Evolutionary conservation across 768 basidiomycete genomes (phyloP).

Genomic region (Tremella mesenterica): DNA sequence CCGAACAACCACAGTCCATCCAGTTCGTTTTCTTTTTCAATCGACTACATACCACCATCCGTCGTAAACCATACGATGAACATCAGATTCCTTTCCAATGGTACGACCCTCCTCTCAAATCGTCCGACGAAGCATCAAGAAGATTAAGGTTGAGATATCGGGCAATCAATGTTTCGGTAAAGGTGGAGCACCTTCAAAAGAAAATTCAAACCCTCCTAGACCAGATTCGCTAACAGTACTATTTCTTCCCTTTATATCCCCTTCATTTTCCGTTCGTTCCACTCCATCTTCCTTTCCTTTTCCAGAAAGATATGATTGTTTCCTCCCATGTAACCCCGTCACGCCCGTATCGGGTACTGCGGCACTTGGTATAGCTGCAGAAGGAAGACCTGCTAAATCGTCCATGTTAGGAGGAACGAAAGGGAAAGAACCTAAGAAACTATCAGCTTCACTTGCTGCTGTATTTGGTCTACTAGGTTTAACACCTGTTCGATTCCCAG

Average conservation of each 20-base stretch:
- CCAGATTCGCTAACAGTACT: conserved; percentile 32
- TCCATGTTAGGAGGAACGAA: conserved; percentile 29
- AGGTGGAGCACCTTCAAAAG: conserved; percentile 16
- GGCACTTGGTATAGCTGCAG: conserved; percentile 4
- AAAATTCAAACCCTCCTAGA: conserved; percentile 36
- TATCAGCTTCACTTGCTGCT: conserved; percentile 24
- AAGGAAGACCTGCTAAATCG: conserved; percentile 23
- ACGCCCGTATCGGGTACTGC: conserved; percentile 1
- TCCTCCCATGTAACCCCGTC: background rate
- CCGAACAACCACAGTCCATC: too few species aligned
- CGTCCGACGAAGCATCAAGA: too few species aligned
- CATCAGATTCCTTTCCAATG: too few species aligned
- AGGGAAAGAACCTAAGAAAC: conserved; percentile 32
- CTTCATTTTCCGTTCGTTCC: background rate
- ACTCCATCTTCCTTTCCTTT: background rate
- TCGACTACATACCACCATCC: too few species aligned
- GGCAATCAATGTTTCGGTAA: conserved; percentile 1
- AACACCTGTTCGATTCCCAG: background rate
- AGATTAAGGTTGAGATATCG: too few species aligned
- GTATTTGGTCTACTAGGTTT: conserved; percentile 19
- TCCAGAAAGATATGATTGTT: background rate
- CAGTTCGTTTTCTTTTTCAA: too few species aligned
- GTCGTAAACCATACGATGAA: too few species aligned
- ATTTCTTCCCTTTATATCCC: conserved; percentile 8
- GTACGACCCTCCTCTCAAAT: too few species aligned